A percentile compares a stretch with the other conserved stretches of the same genome.
Conservation (phyloP, 306 rosid genomes). For the Inga oerstediana region DNA sequence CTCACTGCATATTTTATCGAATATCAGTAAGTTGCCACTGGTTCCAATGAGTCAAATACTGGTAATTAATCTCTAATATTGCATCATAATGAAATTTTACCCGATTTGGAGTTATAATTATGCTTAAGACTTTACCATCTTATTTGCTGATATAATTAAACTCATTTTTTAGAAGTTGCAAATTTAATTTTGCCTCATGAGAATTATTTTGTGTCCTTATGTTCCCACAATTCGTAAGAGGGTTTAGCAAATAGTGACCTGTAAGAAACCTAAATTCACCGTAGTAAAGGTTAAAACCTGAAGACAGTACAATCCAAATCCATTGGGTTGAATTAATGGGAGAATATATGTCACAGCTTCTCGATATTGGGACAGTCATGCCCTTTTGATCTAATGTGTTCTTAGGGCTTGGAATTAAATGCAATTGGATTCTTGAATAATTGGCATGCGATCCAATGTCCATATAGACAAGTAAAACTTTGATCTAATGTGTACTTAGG, state of each 20-base stretch:
- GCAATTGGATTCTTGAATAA: conserved; percentile 8
- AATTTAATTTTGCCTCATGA: conserved; percentile 2
- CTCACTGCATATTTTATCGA: not conserved
- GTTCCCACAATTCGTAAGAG: conserved; percentile 1
- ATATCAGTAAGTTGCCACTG: not conserved
- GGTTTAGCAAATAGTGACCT: conserved; percentile 23
- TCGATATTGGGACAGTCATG: not conserved
- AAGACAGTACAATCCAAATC: not conserved
- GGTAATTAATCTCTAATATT: not conserved
- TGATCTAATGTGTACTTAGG: conserved; percentile 12
- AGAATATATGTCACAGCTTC: not conserved
- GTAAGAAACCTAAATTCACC: not conserved
- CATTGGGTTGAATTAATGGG: not conserved
- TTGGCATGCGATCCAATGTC: conserved; percentile 3
- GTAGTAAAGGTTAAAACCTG: not conserved
- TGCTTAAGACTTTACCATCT: conserved; percentile 1
- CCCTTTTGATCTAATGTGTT: not conserved
- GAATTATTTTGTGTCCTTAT: not conserved
- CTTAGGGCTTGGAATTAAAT: not conserved
- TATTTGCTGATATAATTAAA: not conserved
- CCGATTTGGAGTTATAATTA: not conserved
- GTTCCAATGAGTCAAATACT: not conserved
- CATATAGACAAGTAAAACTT: not conserved
- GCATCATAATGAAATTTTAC: conserved; percentile 3
- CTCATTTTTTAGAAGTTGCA: not conserved